These are phyloP conservation scores for Kingdonia uniflora DNA, from an alignment of 164 flowering plant genomes.

Conservation along the genomic window DNA sequence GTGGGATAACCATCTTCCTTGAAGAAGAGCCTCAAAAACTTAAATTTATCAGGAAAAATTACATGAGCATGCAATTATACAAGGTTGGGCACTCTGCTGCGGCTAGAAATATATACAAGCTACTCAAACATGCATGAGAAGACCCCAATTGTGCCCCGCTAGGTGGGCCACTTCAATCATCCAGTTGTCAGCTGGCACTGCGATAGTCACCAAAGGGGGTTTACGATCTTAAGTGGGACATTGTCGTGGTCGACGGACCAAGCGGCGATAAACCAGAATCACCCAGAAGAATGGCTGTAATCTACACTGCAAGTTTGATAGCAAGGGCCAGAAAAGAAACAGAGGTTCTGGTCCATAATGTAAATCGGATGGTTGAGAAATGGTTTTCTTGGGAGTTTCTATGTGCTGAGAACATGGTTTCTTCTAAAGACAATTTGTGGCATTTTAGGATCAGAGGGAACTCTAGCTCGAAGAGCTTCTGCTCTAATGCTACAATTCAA, in stretches of 20 bases:
- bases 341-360: conserved; percentile 72
- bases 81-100: conserved; percentile 32
- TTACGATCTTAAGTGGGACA: conserved; percentile 55
- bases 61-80: conserved; percentile 28
- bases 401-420: conserved; percentile 71
- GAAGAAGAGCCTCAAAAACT: conserved; percentile 49
- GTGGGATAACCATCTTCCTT: conserved; percentile 62
- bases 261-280: conserved; percentile 45
- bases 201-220: conserved; percentile 48
- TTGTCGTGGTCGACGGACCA: conserved; percentile 82
- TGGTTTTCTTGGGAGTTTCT: conserved; percentile 94
- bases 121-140: conserved; percentile 51
- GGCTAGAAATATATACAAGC: conserved; percentile 52
- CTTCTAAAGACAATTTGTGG: conserved; percentile 86
- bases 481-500: conserved; percentile 19
- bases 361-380: conserved; percentile 64
- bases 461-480: conserved; percentile 42
- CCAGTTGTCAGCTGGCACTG: conserved; percentile 53
- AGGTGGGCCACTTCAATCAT: conserved; percentile 18
- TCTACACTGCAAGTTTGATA: conserved; percentile 54
- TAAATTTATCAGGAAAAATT: conserved; percentile 9
- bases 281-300: conserved; percentile 81
- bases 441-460: conserved; percentile 40
- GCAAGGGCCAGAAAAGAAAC: conserved; percentile 55
- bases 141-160: conserved; percentile 36